A percentile compares a stretch with the other conserved stretches of the same genome.
Conservation (phyloP, 2,329 filamentous ascomycete species). For the Beauveria varroae region DNA sequence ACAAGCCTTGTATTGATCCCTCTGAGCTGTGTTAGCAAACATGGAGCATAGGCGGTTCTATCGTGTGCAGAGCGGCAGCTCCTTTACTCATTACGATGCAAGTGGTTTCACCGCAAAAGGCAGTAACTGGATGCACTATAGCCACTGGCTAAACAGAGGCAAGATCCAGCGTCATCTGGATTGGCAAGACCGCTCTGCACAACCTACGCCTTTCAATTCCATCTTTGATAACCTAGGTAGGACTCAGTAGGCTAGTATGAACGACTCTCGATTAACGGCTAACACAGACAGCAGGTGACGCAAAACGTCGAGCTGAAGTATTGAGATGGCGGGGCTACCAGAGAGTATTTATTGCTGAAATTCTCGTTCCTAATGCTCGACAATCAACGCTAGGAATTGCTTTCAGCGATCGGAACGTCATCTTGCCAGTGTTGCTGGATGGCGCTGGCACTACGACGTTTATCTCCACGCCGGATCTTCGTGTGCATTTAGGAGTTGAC, state of each 20-base stretch:
- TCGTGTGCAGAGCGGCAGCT: not conserved
- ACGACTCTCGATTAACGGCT: not conserved
- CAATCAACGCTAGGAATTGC: not conserved
- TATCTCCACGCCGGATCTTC: not conserved
- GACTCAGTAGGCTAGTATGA: not conserved
- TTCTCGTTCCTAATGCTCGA: not conserved
- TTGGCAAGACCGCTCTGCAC: not conserved
- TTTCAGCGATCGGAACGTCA: not conserved
- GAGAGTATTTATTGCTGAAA: not conserved
- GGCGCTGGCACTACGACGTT: not conserved
- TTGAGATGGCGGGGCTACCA: not conserved
- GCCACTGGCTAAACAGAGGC: not conserved
- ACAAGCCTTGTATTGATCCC: not conserved
- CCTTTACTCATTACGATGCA: not conserved
- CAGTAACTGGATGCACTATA: not conserved
- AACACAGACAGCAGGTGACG: not conserved
- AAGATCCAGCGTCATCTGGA: not conserved
- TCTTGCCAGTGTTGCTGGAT: not conserved
- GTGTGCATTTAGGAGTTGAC: not conserved
- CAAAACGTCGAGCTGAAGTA: not conserved
- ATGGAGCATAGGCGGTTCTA: not conserved
- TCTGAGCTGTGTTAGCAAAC: not conserved
- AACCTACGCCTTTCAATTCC: not conserved
- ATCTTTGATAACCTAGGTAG: not conserved
- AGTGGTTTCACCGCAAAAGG: not conserved